These are phyloP conservation scores for Limonium bicolor DNA, from an alignment of 148 eudicot genomes.

Conservation along the genomic window DNA sequence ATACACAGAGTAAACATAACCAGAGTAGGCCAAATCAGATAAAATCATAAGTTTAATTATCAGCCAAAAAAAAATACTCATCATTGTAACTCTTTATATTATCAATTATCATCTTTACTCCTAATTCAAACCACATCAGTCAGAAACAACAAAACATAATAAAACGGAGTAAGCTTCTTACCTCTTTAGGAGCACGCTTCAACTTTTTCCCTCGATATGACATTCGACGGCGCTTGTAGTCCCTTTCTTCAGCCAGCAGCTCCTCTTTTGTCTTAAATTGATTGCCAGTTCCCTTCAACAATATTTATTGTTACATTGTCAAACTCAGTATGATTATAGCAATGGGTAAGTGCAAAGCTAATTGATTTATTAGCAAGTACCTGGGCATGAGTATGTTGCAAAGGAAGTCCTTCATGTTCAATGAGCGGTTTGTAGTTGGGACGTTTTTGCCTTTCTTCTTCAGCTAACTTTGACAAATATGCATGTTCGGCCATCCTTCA, in stretches of 20 bases:
- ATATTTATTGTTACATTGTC: too few species aligned
- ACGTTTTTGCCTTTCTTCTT: constrained; percentile 61
- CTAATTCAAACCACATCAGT: too few species aligned
- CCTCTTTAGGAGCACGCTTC: constrained; percentile 76
- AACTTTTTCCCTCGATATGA: constrained; percentile 94
- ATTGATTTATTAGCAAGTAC: constrained; percentile 21
- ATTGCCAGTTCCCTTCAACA: constrained; percentile 36
- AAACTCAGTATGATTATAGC: too few species aligned
- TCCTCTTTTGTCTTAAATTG: constrained; percentile 67
- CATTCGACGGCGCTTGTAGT: constrained; percentile 91
- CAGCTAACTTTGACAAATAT: constrained; percentile 40
- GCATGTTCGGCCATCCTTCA: constrained; percentile 47
- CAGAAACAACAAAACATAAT: not conserved
- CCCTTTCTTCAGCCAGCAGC: constrained; percentile 96
- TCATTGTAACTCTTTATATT: too few species aligned
- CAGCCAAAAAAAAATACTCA: not conserved
- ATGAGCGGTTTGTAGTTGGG: constrained; percentile 50
- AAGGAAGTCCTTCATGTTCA: constrained; percentile 70
- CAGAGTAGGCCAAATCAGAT: too few species aligned
- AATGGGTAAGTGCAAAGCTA: too few species aligned
- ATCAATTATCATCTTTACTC: too few species aligned
- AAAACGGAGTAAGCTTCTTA: constrained; percentile 8
- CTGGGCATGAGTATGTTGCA: constrained; percentile 42
- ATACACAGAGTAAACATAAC: too few species aligned
- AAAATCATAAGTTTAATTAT: too few species aligned